Conservation (phyloP, 1,139 yeast genomes). For the Geotrichum aggregatum region DNA sequence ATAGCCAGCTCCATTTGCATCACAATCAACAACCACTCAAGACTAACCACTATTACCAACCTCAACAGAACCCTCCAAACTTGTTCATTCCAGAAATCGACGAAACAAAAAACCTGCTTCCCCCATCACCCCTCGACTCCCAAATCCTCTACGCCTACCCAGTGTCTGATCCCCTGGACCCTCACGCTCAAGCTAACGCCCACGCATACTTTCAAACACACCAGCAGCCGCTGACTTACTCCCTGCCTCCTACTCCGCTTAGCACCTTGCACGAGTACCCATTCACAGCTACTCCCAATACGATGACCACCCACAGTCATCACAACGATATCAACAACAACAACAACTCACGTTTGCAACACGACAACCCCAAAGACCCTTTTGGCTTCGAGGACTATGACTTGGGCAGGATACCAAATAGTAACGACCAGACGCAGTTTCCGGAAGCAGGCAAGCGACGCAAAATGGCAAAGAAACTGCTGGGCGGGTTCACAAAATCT, state of each 20-base stretch:
- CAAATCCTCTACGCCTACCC: not conserved
- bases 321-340: not conserved
- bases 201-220: too few species aligned
- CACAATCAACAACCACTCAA: not conserved
- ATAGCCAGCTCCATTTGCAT: not conserved
- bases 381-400: constrained; percentile 10
- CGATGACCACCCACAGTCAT: not conserved
- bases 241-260: constrained; percentile 2
- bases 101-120: constrained; percentile 12
- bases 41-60: too few species aligned
- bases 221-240: not conserved
- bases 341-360: not conserved
- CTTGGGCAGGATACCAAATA: not conserved
- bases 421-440: too few species aligned
- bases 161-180: too few species aligned
- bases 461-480: not conserved
- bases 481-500: not conserved
- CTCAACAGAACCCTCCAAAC: too few species aligned
- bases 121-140: constrained; percentile 12
- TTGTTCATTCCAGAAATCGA: not conserved
- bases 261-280: constrained; percentile 5
- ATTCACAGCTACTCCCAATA: not conserved
- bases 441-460: not conserved
- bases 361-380: not conserved
- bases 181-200: too few species aligned